A percentile compares a stretch with the other conserved stretches of the same genome.
phyloP scores from a whole-genome alignment of 148 eudicot genomes.

The Vaccinium corymbosum region DNA sequence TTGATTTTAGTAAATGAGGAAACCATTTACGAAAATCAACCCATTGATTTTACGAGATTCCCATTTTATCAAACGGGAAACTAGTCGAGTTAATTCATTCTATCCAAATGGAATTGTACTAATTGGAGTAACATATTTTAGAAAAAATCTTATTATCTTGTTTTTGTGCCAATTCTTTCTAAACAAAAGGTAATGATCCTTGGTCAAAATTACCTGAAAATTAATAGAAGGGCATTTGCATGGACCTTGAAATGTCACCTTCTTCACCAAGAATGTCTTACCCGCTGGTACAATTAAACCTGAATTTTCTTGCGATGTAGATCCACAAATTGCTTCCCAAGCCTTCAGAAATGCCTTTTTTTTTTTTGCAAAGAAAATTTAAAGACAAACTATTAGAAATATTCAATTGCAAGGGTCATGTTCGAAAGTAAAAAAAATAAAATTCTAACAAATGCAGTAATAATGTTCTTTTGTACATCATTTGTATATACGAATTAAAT shows the following conservation, averaged over 20 bases:
- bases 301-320: background rate
- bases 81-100: too few species aligned
- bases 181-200: background rate
- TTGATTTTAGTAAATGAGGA: too few species aligned
- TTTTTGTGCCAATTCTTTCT: background rate
- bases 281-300: background rate
- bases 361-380: background rate
- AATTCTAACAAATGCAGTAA: too few species aligned
- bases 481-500: too few species aligned
- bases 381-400: background rate
- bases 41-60: too few species aligned
- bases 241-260: background rate
- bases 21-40: too few species aligned
- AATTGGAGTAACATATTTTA: too few species aligned
- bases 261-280: background rate
- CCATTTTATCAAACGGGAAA: too few species aligned
- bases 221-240: background rate
- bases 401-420: background rate
- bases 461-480: too few species aligned
- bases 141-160: too few species aligned
- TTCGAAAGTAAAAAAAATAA: background rate
- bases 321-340: background rate
- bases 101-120: too few species aligned
- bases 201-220: background rate
- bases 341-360: conserved; percentile 8